Evolutionary conservation across 2,329 filamentous ascomycete genomes (phyloP).

Genomic region (Scytalidium sp.): DNA sequence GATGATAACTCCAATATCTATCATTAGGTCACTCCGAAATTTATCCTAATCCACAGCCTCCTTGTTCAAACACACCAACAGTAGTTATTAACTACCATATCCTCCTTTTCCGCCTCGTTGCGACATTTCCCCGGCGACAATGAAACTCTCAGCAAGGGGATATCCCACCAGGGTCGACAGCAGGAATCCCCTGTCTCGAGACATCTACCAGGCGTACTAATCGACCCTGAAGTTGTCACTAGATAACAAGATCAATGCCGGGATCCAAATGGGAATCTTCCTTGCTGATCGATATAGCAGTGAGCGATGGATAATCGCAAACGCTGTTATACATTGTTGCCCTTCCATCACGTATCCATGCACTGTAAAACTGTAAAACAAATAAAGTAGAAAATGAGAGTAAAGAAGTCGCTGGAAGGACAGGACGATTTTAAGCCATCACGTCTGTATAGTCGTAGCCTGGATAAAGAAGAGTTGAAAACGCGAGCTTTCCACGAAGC

Average conservation of each 20-base stretch:
- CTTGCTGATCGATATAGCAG: background rate
- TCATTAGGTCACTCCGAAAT: background rate
- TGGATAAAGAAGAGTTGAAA: background rate
- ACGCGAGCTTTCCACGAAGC: background rate
- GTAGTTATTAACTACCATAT: background rate
- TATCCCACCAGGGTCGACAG: no score
- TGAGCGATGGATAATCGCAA: background rate
- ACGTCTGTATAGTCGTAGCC: constrained; percentile 8
- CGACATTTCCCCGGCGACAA: background rate
- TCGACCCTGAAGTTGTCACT: no score
- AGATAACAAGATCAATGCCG: no score
- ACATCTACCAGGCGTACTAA: no score
- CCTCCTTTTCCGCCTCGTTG: background rate
- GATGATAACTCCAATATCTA: background rate
- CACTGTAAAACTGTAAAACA: constrained; percentile 5
- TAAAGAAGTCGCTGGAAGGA: constrained; percentile 24
- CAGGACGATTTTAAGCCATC: constrained; percentile 23
- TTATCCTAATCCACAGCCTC: background rate
- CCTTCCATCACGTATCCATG: background rate
- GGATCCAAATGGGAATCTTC: no score
- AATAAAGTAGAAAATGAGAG: background rate
- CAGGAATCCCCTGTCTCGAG: no score
- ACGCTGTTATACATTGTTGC: background rate
- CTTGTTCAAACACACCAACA: background rate
- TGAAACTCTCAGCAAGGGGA: background rate